These are phyloP conservation scores for Cymodocea nodosa DNA, from an alignment of 116 monocot species.

Conservation along the genomic window DNA sequence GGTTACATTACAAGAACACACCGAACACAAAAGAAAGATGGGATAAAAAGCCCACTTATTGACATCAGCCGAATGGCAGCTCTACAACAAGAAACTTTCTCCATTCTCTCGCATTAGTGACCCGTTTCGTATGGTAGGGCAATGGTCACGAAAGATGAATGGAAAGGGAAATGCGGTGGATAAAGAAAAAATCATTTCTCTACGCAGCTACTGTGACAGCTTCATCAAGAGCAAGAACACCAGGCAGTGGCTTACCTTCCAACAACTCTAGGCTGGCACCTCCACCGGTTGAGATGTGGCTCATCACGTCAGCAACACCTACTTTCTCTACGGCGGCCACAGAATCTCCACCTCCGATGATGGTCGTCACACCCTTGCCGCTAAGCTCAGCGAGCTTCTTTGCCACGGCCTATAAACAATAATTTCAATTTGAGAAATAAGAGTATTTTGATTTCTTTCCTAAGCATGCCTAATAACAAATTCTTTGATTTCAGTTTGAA, in stretches of 20 bases:
- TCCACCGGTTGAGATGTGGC: conserved; percentile 86
- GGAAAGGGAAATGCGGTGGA: not conserved
- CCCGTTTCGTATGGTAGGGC: not conserved
- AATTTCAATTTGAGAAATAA: not conserved
- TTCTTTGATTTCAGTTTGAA: too few species aligned
- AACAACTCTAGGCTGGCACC: conserved; percentile 93
- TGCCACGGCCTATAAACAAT: conserved; percentile 43
- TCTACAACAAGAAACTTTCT: not conserved
- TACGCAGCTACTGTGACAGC: conserved; percentile 27
- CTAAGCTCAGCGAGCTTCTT: conserved; percentile 72
- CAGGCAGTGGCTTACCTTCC: conserved; percentile 88
- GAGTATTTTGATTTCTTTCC: too few species aligned
- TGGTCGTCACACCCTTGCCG: conserved; percentile 66
- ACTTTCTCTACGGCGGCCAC: conserved; percentile 84
- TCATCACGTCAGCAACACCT: conserved; percentile 64
- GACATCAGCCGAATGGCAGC: not conserved
- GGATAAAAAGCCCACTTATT: conserved; percentile 1
- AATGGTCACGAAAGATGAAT: not conserved
- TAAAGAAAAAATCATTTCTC: not conserved
- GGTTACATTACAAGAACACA: conserved; percentile 1
- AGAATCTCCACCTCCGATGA: conserved; percentile 86
- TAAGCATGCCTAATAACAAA: too few species aligned
- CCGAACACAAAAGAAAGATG: not conserved
- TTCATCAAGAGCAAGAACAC: conserved; percentile 69
- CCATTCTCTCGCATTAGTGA: not conserved